A percentile compares a stretch with the other conserved stretches of the same genome.
Evolutionary conservation across 805 yeast species (phyloP).

Genomic region (Ogataea minuta): DNA sequence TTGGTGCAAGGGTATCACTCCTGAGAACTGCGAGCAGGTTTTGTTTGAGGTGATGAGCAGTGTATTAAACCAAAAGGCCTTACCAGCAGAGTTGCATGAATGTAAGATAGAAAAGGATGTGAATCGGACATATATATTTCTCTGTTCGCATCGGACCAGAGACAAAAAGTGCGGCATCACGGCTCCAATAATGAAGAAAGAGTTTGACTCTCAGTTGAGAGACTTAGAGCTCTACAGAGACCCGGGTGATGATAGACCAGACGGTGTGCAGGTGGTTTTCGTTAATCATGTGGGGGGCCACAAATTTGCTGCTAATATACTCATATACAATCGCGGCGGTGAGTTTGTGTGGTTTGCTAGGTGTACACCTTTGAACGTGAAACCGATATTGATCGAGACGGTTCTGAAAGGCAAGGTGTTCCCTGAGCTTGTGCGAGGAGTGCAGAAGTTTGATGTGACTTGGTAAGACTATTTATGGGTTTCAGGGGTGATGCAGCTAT

Average conservation of each 20-base stretch:
- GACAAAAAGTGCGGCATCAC: slow-evolving; percentile 93
- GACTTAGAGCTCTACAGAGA: slow-evolving; percentile 76
- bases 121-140: slow-evolving; percentile 52
- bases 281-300: slow-evolving; percentile 96
- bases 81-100: slow-evolving; percentile 13
- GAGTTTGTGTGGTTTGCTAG: slow-evolving; percentile 88
- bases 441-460: slow-evolving; percentile 51
- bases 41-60: slow-evolving; percentile 44
- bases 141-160: slow-evolving; percentile 89
- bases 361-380: slow-evolving; percentile 73
- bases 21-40: slow-evolving; percentile 42
- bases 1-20: slow-evolving; percentile 55
- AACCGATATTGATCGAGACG: slow-evolving; percentile 73
- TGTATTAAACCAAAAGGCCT: slow-evolving; percentile 28
- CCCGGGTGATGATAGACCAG: slow-evolving; percentile 66
- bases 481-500: slow-evolving; percentile 17
- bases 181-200: slow-evolving; percentile 84
- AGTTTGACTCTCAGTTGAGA: slow-evolving; percentile 69
- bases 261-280: slow-evolving; percentile 68
- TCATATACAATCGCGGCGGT: slow-evolving; percentile 70
- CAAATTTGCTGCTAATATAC: slow-evolving; percentile 86
- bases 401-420: slow-evolving; percentile 67
- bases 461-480: slow-evolving; percentile 28
- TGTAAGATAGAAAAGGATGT: slow-evolving; percentile 38
- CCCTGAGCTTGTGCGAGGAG: slow-evolving; percentile 63